phyloP scores from a whole-genome alignment of 2,329 filamentous ascomycete genomes.

The Aspergillus viridinutans region DNA sequence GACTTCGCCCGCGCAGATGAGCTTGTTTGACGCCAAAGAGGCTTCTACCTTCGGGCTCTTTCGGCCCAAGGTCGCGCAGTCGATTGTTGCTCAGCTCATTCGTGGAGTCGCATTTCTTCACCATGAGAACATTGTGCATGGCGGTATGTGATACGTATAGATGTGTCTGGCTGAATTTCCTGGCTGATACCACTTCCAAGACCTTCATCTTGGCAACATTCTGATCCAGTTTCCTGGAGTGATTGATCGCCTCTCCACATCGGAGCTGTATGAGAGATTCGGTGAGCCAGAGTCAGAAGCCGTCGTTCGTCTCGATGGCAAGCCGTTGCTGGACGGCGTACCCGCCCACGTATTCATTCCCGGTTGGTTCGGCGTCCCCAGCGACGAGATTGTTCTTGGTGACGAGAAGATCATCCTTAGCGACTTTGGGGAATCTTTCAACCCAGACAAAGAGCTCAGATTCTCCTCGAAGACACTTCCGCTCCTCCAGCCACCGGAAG shows the following conservation, averaged over 20 bases:
- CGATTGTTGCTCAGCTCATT: constrained; percentile 21
- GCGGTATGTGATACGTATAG: constrained; percentile 14
- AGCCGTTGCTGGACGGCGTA: constrained; percentile 15
- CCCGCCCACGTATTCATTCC: constrained; percentile 12
- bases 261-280: constrained; percentile 20
- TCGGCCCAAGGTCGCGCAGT: constrained; percentile 14
- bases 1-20: constrained; percentile 15
- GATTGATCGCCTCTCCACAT: constrained; percentile 17
- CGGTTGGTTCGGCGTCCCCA: constrained; percentile 10
- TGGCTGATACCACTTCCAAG: constrained; percentile 12
- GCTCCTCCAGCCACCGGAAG: constrained; percentile 31
- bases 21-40: constrained; percentile 19
- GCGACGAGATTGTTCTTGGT: constrained; percentile 16
- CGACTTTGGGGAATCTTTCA: constrained; percentile 28
- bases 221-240: constrained; percentile 16
- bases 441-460: constrained; percentile 8
- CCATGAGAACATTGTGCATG: constrained; percentile 20
- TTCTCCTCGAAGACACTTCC: constrained; percentile 20
- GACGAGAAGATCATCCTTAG: constrained; percentile 22
- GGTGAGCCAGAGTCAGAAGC: constrained; percentile 18
- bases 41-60: constrained; percentile 16
- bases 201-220: constrained; percentile 24
- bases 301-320: constrained; percentile 20
- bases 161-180: not conserved
- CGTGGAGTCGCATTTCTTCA: constrained; percentile 22